Evolutionary conservation across 192 early-diverging fungal genomes (phyloP).

Genomic region (Tieghemiomyces parasiticus): DNA sequence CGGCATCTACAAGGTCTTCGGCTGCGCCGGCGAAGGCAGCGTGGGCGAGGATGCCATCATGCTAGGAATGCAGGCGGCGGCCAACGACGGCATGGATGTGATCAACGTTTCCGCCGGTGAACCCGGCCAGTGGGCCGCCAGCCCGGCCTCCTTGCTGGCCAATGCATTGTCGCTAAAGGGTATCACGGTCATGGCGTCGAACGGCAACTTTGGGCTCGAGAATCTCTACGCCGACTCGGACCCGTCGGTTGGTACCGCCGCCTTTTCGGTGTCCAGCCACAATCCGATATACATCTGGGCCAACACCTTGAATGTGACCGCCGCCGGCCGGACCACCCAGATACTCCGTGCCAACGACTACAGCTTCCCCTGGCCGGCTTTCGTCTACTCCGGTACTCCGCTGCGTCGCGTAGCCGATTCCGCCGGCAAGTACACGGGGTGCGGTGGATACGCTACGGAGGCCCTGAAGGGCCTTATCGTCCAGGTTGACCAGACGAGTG

Average conservation of each 20-base stretch:
- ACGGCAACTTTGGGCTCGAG: constrained; percentile 6
- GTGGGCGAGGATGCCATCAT: constrained; percentile 9
- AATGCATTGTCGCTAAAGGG: neutral
- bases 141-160: neutral
- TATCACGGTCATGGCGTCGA: neutral
- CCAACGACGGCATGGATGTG: constrained; percentile 12
- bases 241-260: neutral
- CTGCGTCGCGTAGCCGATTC: neutral
- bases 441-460: neutral
- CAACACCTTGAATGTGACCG: neutral
- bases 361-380: neutral
- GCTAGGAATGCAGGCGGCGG: constrained; percentile 1
- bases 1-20: constrained; percentile 49
- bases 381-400: neutral
- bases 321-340: neutral
- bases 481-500: neutral
- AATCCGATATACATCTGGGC: neutral
- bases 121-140: constrained; percentile 1
- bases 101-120: constrained; percentile 12
- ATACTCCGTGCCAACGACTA: neutral
- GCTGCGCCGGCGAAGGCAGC: constrained; percentile 20
- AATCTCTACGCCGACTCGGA: neutral
- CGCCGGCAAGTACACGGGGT: neutral
- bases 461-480: constrained; percentile 4
- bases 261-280: neutral